Base-by-base conservation (phyloP, 495 filamentous ascomycete genomes). In the Aspergillus affinis region DNA sequence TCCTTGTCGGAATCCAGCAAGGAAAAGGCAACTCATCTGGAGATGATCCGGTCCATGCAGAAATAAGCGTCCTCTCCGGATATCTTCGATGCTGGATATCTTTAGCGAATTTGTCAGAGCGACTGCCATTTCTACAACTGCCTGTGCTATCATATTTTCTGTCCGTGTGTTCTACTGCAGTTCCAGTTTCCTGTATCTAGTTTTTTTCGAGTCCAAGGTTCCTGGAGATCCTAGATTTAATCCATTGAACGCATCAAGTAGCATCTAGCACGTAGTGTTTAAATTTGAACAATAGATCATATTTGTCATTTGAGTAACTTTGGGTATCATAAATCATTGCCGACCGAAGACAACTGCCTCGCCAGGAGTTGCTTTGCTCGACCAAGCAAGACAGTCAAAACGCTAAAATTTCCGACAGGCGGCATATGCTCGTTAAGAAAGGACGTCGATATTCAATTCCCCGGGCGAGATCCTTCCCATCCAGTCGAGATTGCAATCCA, bases 21-120 rank as follows among this genome's bases (percentile, higher is more conserved):
- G 64, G 94, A 97, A 32, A 85, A 88, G 64, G 91, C 91, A 47
- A 86, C 90, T 52, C 94, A 98, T 69, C 80, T 86, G 71, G 95
- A 98, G 77, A 88, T 98, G 81, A 97, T 99, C 61, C 72, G 67
- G 59, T 73, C 71, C 15, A 77, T 80, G 74, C 73, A 76, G 64
- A 73, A 69, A 69, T 79, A 74, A 62, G 52, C 48, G 29, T 23
- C 23, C 13, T 36, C 26, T 49, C 49, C 20, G 23, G 21, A 36
- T 3, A 29, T 26, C 18, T 15, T 17, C 36, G 36, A 10, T 13
- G 36, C 36, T 41, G 36, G 36, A 41, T 13, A 41, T 41, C 36
- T 17, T 41, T 41, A 41, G 36, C 36, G 36, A 41, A 41, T 41
- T 13, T 41, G 13, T 41, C 36, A 41, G 36, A 41, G 36, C 36